Percentiles rank a stretch among this genome's conserved stretches.
These are phyloP conservation scores for Pleomassaria siparia DNA, from an alignment of 2,329 filamentous ascomycete species.

Conservation along the genomic window DNA sequence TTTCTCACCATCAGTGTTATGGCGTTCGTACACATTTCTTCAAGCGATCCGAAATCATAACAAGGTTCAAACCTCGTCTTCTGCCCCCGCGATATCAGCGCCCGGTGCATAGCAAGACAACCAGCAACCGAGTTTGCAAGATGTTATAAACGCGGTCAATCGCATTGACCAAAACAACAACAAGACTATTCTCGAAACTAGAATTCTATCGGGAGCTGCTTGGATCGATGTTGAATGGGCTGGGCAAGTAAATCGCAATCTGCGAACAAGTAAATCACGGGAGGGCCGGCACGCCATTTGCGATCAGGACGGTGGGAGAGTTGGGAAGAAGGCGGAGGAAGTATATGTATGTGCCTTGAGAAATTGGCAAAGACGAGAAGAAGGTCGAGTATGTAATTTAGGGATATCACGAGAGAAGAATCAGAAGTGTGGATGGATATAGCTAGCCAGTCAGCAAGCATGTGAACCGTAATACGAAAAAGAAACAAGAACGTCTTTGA, in stretches of 20 bases:
- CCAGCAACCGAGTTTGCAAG: constrained; percentile 1
- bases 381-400: too few relatives aligned
- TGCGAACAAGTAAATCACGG: too few relatives aligned
- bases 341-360: constrained; percentile 1
- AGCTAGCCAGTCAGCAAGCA: too few relatives aligned
- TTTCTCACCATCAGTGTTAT: too few relatives aligned
- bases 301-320: constrained; percentile 2
- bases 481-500: too few relatives aligned
- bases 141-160: constrained; percentile 1
- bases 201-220: too few relatives aligned
- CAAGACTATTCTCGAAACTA: not conserved
- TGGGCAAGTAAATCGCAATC: too few relatives aligned
- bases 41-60: not conserved
- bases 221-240: too few relatives aligned
- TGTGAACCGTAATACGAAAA: too few relatives aligned
- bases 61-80: not conserved
- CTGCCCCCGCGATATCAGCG: not conserved
- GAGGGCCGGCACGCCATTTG: constrained; percentile 6
- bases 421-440: too few relatives aligned
- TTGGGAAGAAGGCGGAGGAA: constrained; percentile 4
- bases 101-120: too few relatives aligned
- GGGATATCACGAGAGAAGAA: too few relatives aligned
- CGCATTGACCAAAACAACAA: constrained; percentile 2
- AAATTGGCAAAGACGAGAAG: not conserved
- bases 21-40: not conserved